These are phyloP conservation scores for Stephania japonica DNA, from an alignment of 164 flowering plant genomes.

Conservation along the genomic window DNA sequence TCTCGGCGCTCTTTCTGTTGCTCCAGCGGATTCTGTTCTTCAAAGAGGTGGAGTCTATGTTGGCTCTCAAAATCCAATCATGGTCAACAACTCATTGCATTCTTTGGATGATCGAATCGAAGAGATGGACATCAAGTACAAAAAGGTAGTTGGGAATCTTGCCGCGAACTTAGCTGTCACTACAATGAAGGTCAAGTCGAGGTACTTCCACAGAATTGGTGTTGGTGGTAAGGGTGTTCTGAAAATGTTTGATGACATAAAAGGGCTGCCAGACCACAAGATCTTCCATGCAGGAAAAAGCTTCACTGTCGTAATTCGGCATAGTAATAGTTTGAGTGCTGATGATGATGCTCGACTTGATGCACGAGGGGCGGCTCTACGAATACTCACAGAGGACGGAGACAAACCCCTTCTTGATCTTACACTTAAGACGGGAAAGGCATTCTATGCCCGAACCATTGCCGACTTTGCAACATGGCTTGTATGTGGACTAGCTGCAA, in stretches of 20 bases:
- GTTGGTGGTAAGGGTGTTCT: constrained; percentile 57
- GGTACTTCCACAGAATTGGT: constrained; percentile 77
- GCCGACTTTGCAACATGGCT: constrained; percentile 73
- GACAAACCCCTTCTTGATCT: constrained; percentile 44
- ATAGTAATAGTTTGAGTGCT: constrained; percentile 72
- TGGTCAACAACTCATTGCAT: constrained; percentile 64
- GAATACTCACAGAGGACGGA: constrained; percentile 38
- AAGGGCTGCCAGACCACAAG: constrained; percentile 52
- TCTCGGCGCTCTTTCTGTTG: constrained; percentile 75
- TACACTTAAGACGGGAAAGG: constrained; percentile 73
- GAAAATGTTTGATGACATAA: constrained; percentile 44
- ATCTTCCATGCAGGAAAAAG: constrained; percentile 50
- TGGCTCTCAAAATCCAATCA: constrained; percentile 57
- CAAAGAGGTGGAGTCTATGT: constrained; percentile 62
- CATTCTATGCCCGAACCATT: constrained; percentile 67
- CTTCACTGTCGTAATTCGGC: constrained; percentile 51
- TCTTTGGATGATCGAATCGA: constrained; percentile 64
- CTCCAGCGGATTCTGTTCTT: constrained; percentile 54
- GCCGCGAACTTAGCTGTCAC: constrained; percentile 65
- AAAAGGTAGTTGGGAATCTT: constrained; percentile 60
- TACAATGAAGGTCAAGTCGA: constrained; percentile 60
- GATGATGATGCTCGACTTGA: constrained; percentile 85
- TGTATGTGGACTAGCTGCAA: constrained; percentile 63
- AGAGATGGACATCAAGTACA: constrained; percentile 63
- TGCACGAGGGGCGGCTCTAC: constrained; percentile 67